phyloP scores from a whole-genome alignment of 1,139 yeast species.

The Zhuliangozyma blackwelliae region DNA sequence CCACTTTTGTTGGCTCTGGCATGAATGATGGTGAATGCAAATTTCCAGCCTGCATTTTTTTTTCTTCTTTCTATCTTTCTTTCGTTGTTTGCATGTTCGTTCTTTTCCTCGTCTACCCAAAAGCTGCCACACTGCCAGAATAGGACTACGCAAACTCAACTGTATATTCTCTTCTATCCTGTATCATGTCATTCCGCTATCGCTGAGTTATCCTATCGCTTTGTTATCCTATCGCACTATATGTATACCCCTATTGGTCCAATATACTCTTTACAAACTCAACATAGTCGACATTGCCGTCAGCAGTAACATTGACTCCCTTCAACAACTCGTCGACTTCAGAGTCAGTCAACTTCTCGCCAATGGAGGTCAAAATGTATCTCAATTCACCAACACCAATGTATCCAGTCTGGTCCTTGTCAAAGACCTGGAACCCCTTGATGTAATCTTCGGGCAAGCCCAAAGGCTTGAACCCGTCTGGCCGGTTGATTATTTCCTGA shows the following conservation, averaged over 20 bases:
- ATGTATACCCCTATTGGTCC: slow-evolving; percentile 56
- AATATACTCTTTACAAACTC: slow-evolving; percentile 91
- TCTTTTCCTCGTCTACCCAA: too few species aligned
- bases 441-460: slow-evolving; percentile 97
- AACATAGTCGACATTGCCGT: slow-evolving; percentile 92
- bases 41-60: too few species aligned
- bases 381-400: slow-evolving; percentile 96
- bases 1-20: neutral
- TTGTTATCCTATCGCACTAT: too few species aligned
- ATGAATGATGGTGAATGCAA: neutral
- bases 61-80: too few species aligned
- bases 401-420: slow-evolving; percentile 91
- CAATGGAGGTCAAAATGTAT: slow-evolving; percentile 88
- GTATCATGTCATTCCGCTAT: too few species aligned
- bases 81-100: too few species aligned
- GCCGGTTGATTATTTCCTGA: slow-evolving; percentile 74
- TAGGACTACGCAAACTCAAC: too few species aligned
- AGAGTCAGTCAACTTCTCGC: slow-evolving; percentile 82
- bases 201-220: too few species aligned
- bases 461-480: slow-evolving; percentile 83
- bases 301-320: slow-evolving; percentile 90
- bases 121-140: too few species aligned
- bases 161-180: too few species aligned
- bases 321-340: slow-evolving; percentile 95
- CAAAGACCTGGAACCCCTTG: slow-evolving; percentile 96